phyloP scores from a whole-genome alignment of 73 alveolate genomes.

The Paramecium biaurelia region DNA sequence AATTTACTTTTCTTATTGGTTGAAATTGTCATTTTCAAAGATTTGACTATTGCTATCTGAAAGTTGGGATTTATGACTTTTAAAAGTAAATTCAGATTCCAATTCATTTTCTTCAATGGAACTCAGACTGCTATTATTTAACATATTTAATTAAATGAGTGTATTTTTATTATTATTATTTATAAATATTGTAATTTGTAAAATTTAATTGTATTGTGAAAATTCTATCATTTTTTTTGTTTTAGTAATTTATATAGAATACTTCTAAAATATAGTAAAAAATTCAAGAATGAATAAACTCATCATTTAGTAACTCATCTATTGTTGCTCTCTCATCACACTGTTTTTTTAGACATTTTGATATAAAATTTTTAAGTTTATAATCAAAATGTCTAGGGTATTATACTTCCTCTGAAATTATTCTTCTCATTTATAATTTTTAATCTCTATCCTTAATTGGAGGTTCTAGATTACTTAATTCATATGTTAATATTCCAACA shows the following conservation, averaged over 20 bases:
- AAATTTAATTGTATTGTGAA: no score
- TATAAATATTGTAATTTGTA: no score
- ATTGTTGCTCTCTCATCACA: not conserved
- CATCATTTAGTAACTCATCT: not conserved
- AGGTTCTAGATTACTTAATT: slow-evolving; percentile 72
- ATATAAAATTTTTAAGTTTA: not conserved
- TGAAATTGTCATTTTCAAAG: not conserved
- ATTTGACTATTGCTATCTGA: not conserved
- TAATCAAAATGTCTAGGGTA: not conserved
- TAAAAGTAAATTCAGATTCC: not conserved
- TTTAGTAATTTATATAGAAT: no score
- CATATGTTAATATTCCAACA: slow-evolving; percentile 74
- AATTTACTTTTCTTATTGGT: not conserved
- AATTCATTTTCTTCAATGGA: not conserved
- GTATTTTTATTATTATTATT: no score
- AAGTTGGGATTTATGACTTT: not conserved
- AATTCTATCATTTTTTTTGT: not conserved
- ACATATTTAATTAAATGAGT: not conserved
- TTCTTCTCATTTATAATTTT: slow-evolving; percentile 20
- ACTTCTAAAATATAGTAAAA: not conserved
- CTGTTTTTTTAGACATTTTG: not conserved
- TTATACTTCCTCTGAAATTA: not conserved
- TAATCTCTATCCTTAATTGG: slow-evolving; percentile 68
- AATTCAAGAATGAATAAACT: not conserved
- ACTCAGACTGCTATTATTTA: not conserved